phyloP scores from a whole-genome alignment of 2,329 filamentous ascomycete genomes.

The Alternaria sp. region DNA sequence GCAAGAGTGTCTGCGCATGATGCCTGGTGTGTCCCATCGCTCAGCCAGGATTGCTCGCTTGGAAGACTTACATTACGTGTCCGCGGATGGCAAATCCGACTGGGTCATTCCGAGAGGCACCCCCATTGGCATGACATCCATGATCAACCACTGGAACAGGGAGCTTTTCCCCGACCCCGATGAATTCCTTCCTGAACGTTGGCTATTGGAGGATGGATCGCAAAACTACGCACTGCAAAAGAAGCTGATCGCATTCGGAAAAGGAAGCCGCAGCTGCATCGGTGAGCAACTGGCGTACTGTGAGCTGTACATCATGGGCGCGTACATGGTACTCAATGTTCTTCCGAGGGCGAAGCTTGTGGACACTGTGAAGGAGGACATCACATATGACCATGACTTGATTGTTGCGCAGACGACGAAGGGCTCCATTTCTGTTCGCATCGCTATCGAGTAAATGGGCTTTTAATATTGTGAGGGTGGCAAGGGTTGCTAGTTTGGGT shows the following conservation, averaged over 20 bases:
- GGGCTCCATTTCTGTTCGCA: slow-evolving; percentile 35
- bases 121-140: slow-evolving; percentile 41
- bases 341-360: slow-evolving; percentile 34
- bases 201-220: slow-evolving; percentile 36
- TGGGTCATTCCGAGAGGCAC: slow-evolving; percentile 39
- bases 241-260: slow-evolving; percentile 39
- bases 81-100: slow-evolving; percentile 29
- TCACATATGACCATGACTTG: slow-evolving; percentile 37
- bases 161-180: slow-evolving; percentile 38
- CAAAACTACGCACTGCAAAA: slow-evolving; percentile 32
- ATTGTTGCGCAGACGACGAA: slow-evolving; percentile 39
- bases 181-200: slow-evolving; percentile 46
- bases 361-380: slow-evolving; percentile 35
- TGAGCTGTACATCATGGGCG: slow-evolving; percentile 37
- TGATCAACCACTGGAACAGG: slow-evolving; percentile 46
- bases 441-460: slow-evolving; percentile 30
- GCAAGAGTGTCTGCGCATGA: slow-evolving; percentile 49
- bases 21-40: slow-evolving; percentile 39
- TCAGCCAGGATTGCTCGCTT: slow-evolving; percentile 30
- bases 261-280: slow-evolving; percentile 42
- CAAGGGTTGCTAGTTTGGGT: background rate
- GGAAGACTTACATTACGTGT: slow-evolving; percentile 32
- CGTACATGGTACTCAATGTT: slow-evolving; percentile 32
- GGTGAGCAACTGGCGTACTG: slow-evolving; percentile 43
- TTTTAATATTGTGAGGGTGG: background rate